phyloP scores from a whole-genome alignment of 768 basidiomycete genomes.

The Kwoniella dejecticola region DNA sequence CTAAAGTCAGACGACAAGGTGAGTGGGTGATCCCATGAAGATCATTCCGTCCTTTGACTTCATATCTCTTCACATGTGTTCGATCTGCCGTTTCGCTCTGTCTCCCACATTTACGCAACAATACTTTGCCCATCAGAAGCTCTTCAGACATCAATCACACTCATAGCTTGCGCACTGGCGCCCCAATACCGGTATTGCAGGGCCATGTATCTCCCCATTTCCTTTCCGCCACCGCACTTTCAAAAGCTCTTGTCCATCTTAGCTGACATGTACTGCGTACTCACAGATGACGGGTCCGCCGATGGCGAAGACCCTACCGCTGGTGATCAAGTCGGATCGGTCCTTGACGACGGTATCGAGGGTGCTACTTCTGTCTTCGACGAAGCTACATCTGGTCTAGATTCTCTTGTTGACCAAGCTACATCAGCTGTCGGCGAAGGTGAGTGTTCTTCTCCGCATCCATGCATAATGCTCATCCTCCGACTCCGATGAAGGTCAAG shows the following conservation, averaged over 20 bases:
- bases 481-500: too few relatives aligned
- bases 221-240: too few relatives aligned
- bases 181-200: too few relatives aligned
- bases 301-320: background rate
- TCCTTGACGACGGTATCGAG: conserved; percentile 14
- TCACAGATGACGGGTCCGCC: background rate
- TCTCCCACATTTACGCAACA: too few relatives aligned
- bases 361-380: conserved; percentile 20
- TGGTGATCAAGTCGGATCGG: conserved; percentile 17
- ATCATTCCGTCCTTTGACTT: too few relatives aligned
- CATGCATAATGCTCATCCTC: too few relatives aligned
- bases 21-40: background rate
- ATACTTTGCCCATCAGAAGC: too few relatives aligned
- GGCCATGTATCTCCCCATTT: too few relatives aligned
- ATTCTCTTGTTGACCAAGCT: conserved; percentile 6
- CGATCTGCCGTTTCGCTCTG: background rate
- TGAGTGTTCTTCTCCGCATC: too few relatives aligned
- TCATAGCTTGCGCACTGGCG: too few relatives aligned
- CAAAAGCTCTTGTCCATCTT: background rate
- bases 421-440: background rate
- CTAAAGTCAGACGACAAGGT: conserved; percentile 5
- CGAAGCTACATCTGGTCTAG: conserved; percentile 17
- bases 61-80: background rate
- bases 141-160: too few relatives aligned
- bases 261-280: background rate